Evolutionary conservation across 768 basidiomycete species (phyloP).

Genomic region (Boletus eberwhitei): DNA sequence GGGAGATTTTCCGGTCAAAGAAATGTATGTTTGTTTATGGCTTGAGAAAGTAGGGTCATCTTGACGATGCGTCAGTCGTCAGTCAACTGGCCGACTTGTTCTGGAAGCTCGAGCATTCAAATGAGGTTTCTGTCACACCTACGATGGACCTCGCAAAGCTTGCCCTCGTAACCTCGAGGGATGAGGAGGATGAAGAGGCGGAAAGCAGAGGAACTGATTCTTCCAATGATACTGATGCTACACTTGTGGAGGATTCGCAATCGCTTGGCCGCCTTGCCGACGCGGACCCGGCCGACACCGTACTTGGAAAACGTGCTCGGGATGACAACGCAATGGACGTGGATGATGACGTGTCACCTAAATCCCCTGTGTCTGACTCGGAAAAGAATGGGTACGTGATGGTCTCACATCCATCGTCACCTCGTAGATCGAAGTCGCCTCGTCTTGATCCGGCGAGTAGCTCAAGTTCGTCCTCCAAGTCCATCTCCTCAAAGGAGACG

Average conservation of each 20-base stretch:
- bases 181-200: slow-evolving; percentile 82
- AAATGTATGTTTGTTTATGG: slow-evolving; percentile 58
- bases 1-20: slow-evolving; percentile 80
- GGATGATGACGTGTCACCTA: slow-evolving; percentile 39
- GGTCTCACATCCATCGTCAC: slow-evolving; percentile 36
- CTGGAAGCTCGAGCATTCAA: slow-evolving; percentile 65
- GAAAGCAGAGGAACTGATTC: slow-evolving; percentile 73
- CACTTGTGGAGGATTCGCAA: slow-evolving; percentile 75
- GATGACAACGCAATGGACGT: slow-evolving; percentile 53
- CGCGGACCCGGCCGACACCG: slow-evolving; percentile 42
- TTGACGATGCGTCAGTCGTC: slow-evolving; percentile 54
- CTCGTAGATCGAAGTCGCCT: slow-evolving; percentile 35
- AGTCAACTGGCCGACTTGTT: slow-evolving; percentile 77
- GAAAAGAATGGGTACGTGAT: slow-evolving; percentile 45
- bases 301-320: slow-evolving; percentile 69
- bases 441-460: slow-evolving; percentile 29
- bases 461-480: slow-evolving; percentile 28
- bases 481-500: slow-evolving; percentile 27
- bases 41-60: slow-evolving; percentile 4
- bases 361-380: slow-evolving; percentile 27
- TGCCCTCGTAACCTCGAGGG: slow-evolving; percentile 84
- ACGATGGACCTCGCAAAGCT: slow-evolving; percentile 86
- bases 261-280: slow-evolving; percentile 22
- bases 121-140: slow-evolving; percentile 70
- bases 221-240: slow-evolving; percentile 86